phyloP scores from a whole-genome alignment of 176 grass and related monocot species.

The Pontederia crassipes region DNA sequence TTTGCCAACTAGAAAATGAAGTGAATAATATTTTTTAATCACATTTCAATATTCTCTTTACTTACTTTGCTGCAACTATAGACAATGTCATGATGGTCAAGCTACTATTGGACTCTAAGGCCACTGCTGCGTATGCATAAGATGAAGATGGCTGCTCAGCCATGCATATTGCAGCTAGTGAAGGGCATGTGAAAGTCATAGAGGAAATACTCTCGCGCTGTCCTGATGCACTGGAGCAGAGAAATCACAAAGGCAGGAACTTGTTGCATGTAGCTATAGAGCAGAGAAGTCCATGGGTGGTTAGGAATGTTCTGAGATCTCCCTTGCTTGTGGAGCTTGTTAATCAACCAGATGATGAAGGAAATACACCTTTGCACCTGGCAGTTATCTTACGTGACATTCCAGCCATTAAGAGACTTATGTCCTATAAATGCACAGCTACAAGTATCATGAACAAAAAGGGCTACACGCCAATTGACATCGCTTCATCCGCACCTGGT shows the following conservation, averaged over 20 bases:
- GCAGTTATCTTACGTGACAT: not conserved
- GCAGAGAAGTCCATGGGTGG: not conserved
- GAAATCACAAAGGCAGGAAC: not conserved
- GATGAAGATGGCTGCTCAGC: conserved; percentile 47
- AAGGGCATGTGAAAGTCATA: conserved; percentile 32
- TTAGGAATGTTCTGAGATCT: not conserved
- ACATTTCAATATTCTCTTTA: no score
- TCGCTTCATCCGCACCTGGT: not conserved
- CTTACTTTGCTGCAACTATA: conserved; percentile 56
- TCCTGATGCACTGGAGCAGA: conserved; percentile 9
- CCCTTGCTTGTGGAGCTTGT: not conserved
- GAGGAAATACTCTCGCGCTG: conserved; percentile 35
- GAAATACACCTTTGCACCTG: conserved; percentile 11
- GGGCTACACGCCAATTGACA: not conserved
- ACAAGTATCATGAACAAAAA: not conserved
- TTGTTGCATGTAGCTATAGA: not conserved
- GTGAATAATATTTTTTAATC: no score
- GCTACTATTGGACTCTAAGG: conserved; percentile 33
- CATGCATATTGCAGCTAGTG: conserved; percentile 60
- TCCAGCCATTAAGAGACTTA: not conserved
- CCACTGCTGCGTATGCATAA: conserved; percentile 30
- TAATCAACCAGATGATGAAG: not conserved
- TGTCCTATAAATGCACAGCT: not conserved
- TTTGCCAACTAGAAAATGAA: no score
- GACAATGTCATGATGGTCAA: conserved; percentile 28